Percentiles rank a stretch among this genome's conserved stretches.
phyloP scores from a whole-genome alignment of 169 alveolate species.

The Cryptosporidium tyzzeri region DNA sequence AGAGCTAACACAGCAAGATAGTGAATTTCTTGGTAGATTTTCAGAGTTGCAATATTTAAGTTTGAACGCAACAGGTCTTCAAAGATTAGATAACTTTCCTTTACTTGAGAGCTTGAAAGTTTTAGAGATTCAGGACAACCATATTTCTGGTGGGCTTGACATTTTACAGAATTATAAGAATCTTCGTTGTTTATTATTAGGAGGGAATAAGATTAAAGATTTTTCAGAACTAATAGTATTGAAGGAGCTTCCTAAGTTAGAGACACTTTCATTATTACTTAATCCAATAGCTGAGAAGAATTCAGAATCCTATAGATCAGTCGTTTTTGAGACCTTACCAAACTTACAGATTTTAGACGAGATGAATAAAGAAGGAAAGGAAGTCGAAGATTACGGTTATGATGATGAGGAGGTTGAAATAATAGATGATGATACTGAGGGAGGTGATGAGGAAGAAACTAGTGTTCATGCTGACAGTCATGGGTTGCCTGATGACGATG shows the following conservation, averaged over 20 bases:
- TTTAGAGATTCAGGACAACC: constrained; percentile 89
- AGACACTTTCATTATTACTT: constrained; percentile 87
- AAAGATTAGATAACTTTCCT: constrained; percentile 85
- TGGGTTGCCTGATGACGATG: constrained; percentile 18
- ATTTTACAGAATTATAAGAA: constrained; percentile 86
- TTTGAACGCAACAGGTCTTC: constrained; percentile 90
- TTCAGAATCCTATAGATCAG: constrained; percentile 84
- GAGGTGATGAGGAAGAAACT: constrained; percentile 50
- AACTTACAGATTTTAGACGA: constrained; percentile 86
- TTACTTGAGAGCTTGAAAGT: constrained; percentile 85
- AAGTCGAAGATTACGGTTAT: constrained; percentile 88
- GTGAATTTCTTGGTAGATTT: constrained; percentile 84
- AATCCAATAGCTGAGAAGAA: constrained; percentile 86
- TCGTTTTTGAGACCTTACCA: constrained; percentile 86
- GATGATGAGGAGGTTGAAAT: constrained; percentile 90
- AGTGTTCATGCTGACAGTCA: neutral
- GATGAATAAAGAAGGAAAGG: constrained; percentile 84
- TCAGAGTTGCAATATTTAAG: constrained; percentile 84
- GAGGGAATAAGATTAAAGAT: constrained; percentile 83
- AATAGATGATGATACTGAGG: constrained; percentile 85
- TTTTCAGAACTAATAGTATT: constrained; percentile 20
- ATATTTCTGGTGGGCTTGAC: constrained; percentile 83
- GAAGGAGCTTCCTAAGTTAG: constrained; percentile 79
- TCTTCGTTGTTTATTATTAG: constrained; percentile 87
- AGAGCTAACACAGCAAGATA: constrained; percentile 82